Conservation (phyloP, 139 green algal species). For the Ettlia oleoabundans region DNA sequence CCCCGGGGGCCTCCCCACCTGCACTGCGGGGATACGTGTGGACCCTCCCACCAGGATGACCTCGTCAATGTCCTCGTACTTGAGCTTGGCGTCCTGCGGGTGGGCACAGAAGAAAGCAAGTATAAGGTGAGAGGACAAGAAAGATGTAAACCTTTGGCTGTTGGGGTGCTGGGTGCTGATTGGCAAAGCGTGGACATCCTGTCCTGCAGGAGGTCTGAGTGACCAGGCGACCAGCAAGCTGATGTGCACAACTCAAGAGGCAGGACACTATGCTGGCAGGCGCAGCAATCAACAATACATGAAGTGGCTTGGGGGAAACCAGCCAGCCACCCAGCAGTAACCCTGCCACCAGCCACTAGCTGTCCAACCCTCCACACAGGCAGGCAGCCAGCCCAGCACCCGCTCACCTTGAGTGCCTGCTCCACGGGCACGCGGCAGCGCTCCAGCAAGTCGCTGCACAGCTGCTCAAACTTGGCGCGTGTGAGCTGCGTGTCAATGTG, state of each 20-base stretch:
- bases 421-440: slow-evolving; percentile 90
- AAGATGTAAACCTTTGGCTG: not conserved
- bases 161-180: not conserved
- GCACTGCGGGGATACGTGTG: slow-evolving; percentile 96
- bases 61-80: slow-evolving; percentile 89
- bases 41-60: slow-evolving; percentile 97
- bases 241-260: no score
- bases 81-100: slow-evolving; percentile 89
- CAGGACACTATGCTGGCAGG: no score
- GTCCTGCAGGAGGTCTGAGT: no score
- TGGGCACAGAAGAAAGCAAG: no score
- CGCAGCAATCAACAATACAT: no score
- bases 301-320: no score
- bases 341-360: not conserved
- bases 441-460: slow-evolving; percentile 94
- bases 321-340: no score
- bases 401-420: slow-evolving; percentile 78
- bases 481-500: slow-evolving; percentile 96
- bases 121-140: not conserved
- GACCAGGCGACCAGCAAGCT: no score
- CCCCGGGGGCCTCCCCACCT: not conserved
- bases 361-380: not conserved
- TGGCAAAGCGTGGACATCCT: no score
- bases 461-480: slow-evolving; percentile 93
- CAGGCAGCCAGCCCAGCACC: not conserved